These are phyloP conservation scores for Aspergillus caelatus DNA, from an alignment of 2,329 filamentous ascomycete genomes.

Conservation along the genomic window DNA sequence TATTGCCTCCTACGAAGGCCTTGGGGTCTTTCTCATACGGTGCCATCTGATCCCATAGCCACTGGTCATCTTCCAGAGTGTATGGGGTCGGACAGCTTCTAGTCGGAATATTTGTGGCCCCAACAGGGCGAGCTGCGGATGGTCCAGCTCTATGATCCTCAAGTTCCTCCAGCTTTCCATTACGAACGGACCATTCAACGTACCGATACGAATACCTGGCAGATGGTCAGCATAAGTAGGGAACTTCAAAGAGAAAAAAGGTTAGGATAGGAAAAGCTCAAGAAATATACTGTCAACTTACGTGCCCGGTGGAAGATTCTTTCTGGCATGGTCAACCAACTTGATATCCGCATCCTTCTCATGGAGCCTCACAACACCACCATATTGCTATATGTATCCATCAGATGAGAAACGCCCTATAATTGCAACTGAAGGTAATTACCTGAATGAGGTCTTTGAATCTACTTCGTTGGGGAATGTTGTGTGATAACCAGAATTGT, in stretches of 20 bases:
- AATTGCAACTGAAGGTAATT: background rate
- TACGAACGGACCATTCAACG: slow-evolving; percentile 57
- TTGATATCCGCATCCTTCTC: slow-evolving; percentile 61
- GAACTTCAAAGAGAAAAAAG: slow-evolving; percentile 1
- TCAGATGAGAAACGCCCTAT: slow-evolving; percentile 5
- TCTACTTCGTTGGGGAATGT: slow-evolving; percentile 53
- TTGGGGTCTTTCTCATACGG: slow-evolving; percentile 34
- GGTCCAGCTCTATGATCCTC: slow-evolving; percentile 53
- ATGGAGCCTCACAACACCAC: slow-evolving; percentile 55
- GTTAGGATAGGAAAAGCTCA: background rate
- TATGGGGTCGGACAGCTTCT: slow-evolving; percentile 38
- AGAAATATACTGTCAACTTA: slow-evolving; percentile 27
- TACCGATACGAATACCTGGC: slow-evolving; percentile 59
- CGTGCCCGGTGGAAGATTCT: slow-evolving; percentile 53
- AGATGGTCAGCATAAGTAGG: slow-evolving; percentile 13
- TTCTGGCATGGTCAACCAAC: slow-evolving; percentile 61
- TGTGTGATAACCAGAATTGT: slow-evolving; percentile 62
- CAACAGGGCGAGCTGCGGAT: slow-evolving; percentile 46
- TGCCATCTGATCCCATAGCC: slow-evolving; percentile 49
- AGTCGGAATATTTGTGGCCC: slow-evolving; percentile 41
- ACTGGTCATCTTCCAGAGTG: slow-evolving; percentile 48
- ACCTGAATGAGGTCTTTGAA: slow-evolving; percentile 55
- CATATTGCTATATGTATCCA: slow-evolving; percentile 47
- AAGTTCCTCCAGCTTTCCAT: slow-evolving; percentile 52
- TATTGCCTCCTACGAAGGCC: slow-evolving; percentile 42